Base-by-base conservation (phyloP, 2,329 filamentous ascomycete genomes). In the Penicillium palitans region DNA sequence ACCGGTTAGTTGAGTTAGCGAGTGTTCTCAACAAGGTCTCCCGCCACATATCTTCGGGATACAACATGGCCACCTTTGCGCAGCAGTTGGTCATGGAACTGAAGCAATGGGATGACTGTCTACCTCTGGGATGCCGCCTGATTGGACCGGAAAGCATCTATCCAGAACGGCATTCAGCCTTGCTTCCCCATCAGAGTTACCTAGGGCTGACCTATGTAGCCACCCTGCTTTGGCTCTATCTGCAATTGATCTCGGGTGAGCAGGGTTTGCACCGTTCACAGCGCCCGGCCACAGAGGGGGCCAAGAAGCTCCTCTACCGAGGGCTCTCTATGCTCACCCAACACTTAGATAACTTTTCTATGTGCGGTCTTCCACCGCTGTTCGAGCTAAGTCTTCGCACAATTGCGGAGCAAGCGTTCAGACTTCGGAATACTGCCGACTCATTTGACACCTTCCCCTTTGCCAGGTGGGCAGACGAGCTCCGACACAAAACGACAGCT, bases 1-100 rank as follows among this genome's bases (percentile, higher is more conserved):
- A 84, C 61, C 74, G 76, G 24, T 68, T 85, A 17, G 72, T 82
- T 1, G 74, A 78, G 46, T 55, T 80, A 44, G 69, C 74, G 6
- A 70, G 68, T 35, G 69, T 74, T 2, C 57, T 76, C 37, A 76
- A 76, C 52, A 76, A 72, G 54, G 70, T 70, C 8, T 66, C 71
- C 6, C 67, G 72, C 10, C 71, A 74, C 44, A 61, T 70, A 9
- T 66, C 68, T 2, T 62, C 64, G 9, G 69, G 71, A 7, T 65
- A 66, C n/a, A 71, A 69, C 29, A 55, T 66, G 8, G 66, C 66
- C 31, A 49, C 64, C 3, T 72, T 74, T 56, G 67, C 69, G 13
- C 73, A 74, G 47, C 72, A 76, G 44, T 41, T 76, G 25, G 67
- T 75, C n/a, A 47, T 70, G 24, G 72, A 76, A 19, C 63, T 76